phyloP scores from a whole-genome alignment of 495 filamentous ascomycete genomes.

The Aspergillus funiculosus region DNA sequence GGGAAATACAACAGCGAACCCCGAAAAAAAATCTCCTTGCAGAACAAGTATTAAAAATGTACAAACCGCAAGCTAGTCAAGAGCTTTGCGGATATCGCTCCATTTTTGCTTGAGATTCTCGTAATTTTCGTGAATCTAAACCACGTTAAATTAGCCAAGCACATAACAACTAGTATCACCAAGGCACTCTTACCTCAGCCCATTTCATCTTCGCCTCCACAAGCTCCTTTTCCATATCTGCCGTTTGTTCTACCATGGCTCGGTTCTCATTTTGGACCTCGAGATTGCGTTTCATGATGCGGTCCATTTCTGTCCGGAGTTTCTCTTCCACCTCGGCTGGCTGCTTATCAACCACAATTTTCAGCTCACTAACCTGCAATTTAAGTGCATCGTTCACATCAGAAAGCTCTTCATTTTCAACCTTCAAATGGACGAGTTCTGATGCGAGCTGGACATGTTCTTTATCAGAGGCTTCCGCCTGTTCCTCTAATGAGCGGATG shows the following conservation, averaged over 20 bases:
- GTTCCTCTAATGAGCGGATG: slow-evolving; percentile 78
- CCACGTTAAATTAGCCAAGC: slow-evolving; percentile 13
- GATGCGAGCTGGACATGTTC: slow-evolving; percentile 92
- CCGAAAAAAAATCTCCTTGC: no score
- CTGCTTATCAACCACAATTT: slow-evolving; percentile 80
- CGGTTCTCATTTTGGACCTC: slow-evolving; percentile 95
- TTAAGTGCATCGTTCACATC: slow-evolving; percentile 84
- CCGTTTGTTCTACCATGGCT: slow-evolving; percentile 79
- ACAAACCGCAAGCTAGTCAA: slow-evolving; percentile 38
- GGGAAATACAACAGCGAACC: slow-evolving; percentile 3
- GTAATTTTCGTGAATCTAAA: slow-evolving; percentile 54
- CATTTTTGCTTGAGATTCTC: slow-evolving; percentile 74
- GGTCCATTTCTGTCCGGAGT: slow-evolving; percentile 81
- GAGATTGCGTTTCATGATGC: slow-evolving; percentile 84
- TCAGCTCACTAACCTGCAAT: slow-evolving; percentile 75
- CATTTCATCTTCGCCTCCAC: slow-evolving; percentile 92
- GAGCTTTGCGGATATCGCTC: slow-evolving; percentile 69
- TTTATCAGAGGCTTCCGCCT: slow-evolving; percentile 79
- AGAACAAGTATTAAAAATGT: no score
- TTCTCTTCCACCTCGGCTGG: slow-evolving; percentile 80
- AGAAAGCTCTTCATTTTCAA: slow-evolving; percentile 82
- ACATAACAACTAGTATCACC: background rate
- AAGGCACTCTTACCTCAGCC: slow-evolving; percentile 64
- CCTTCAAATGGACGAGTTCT: slow-evolving; percentile 83
- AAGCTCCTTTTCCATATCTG: slow-evolving; percentile 89